These are phyloP conservation scores for Rhizopogon sp. DNA, from an alignment of 768 basidiomycete species.

Conservation along the genomic window DNA sequence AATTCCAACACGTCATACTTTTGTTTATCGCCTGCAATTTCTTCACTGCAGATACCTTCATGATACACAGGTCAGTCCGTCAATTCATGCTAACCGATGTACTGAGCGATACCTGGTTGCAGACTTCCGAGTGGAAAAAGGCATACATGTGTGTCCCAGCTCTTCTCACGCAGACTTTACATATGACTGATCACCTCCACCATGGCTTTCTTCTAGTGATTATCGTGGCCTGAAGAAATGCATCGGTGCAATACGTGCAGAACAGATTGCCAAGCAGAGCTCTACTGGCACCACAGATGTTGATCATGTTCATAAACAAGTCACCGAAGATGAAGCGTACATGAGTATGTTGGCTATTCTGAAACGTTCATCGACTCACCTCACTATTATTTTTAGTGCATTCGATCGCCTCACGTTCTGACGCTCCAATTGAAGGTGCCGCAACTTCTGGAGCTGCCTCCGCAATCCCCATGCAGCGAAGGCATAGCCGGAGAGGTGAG, in stretches of 20 bases:
- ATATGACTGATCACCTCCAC: background rate
- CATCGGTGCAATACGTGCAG: constrained; percentile 49
- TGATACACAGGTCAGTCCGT: constrained; percentile 54
- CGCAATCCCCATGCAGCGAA: background rate
- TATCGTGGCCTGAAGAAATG: constrained; percentile 68
- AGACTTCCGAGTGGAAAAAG: constrained; percentile 61
- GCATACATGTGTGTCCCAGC: constrained; percentile 26
- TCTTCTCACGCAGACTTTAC: background rate
- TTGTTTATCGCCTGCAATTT: background rate
- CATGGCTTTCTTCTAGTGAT: constrained; percentile 40
- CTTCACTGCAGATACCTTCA: constrained; percentile 49
- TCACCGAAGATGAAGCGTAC: constrained; percentile 1
- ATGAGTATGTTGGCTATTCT: background rate
- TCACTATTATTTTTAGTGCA: background rate
- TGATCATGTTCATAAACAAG: background rate
- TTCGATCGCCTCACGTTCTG: background rate
- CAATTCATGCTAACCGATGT: background rate
- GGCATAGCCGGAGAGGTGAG: constrained; percentile 10
- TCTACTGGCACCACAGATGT: constrained; percentile 5
- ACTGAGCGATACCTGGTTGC: constrained; percentile 1
- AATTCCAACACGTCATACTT: background rate
- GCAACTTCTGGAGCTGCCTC: background rate
- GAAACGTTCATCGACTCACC: background rate
- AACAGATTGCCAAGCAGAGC: constrained; percentile 16
- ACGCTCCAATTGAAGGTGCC: background rate